Percentiles rank a stretch among this genome's conserved stretches.
These are phyloP conservation scores for Phylloporus scabripes DNA, from an alignment of 768 basidiomycete species.

Conservation along the genomic window DNA sequence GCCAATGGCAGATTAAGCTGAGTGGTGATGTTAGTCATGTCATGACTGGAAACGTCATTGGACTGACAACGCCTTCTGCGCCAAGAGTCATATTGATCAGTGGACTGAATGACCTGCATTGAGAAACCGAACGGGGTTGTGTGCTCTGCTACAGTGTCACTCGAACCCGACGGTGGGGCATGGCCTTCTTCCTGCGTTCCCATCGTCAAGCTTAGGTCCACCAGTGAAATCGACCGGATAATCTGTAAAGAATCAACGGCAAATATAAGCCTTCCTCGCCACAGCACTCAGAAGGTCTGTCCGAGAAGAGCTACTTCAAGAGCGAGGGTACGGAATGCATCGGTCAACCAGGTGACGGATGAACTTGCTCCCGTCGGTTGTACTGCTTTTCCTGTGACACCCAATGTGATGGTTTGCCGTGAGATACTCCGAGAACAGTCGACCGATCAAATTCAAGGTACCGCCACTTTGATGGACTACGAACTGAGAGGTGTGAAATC, in stretches of 20 bases:
- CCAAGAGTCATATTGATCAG: constrained; percentile 51
- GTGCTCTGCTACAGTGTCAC: constrained; percentile 50
- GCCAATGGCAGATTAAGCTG: constrained; percentile 49
- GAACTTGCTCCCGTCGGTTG: constrained; percentile 48
- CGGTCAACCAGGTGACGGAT: constrained; percentile 57
- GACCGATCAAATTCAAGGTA: constrained; percentile 48
- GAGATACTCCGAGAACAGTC: constrained; percentile 62
- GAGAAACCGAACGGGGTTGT: constrained; percentile 77
- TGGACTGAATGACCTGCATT: constrained; percentile 54
- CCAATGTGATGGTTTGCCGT: constrained; percentile 53
- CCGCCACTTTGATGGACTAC: constrained; percentile 53
- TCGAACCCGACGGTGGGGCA: constrained; percentile 54
- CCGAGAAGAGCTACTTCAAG: constrained; percentile 60
- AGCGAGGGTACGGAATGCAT: constrained; percentile 64
- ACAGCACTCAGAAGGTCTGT: constrained; percentile 40
- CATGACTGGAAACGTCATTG: not conserved
- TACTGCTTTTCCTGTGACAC: constrained; percentile 54
- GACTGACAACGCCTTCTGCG: constrained; percentile 42
- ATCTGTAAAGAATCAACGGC: constrained; percentile 33
- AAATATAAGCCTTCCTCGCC: not conserved
- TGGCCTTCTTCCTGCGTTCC: constrained; percentile 48
- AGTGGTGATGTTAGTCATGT: not conserved
- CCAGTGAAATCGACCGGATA: constrained; percentile 57
- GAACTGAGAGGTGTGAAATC: constrained; percentile 52
- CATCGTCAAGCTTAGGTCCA: constrained; percentile 53